Conservation (phyloP, 768 basidiomycete genomes). For the Leccinum aurantiacum region DNA sequence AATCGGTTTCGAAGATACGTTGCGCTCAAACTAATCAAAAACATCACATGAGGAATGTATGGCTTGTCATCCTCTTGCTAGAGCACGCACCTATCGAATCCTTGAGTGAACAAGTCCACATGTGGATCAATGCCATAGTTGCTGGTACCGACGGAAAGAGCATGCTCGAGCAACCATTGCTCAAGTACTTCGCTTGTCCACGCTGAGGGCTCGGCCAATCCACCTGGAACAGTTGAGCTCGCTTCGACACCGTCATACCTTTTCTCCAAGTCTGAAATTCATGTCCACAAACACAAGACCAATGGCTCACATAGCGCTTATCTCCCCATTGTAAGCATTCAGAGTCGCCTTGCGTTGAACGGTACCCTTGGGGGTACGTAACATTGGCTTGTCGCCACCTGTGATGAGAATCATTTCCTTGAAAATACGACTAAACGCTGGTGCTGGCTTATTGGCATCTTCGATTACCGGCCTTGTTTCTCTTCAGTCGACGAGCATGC, state of each 20-base stretch:
- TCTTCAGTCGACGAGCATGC: not conserved
- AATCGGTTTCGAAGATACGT: slow-evolving; percentile 30
- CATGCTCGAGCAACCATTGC: slow-evolving; percentile 32
- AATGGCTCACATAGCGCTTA: slow-evolving; percentile 42
- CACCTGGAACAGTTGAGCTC: slow-evolving; percentile 17
- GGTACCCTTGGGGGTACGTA: slow-evolving; percentile 47
- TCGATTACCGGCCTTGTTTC: slow-evolving; percentile 39
- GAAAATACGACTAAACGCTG: slow-evolving; percentile 45
- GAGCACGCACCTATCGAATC: slow-evolving; percentile 37
- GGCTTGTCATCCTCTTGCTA: not conserved
- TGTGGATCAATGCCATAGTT: slow-evolving; percentile 4
- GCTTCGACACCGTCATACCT: slow-evolving; percentile 37
- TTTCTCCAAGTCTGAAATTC: not conserved
- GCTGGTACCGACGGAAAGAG: slow-evolving; percentile 10
- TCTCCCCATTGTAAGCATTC: slow-evolving; percentile 42
- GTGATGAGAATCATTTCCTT: slow-evolving; percentile 55
- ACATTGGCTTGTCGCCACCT: slow-evolving; percentile 40
- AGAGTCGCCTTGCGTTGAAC: slow-evolving; percentile 41
- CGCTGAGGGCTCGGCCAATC: slow-evolving; percentile 19
- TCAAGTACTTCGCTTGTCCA: slow-evolving; percentile 26
- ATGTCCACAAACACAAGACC: not conserved
- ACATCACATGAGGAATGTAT: not conserved
- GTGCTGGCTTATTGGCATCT: slow-evolving; percentile 43
- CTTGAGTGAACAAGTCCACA: slow-evolving; percentile 34
- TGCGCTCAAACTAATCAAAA: slow-evolving; percentile 26